Evolutionary conservation across 306 rosid genomes (phyloP).

Genomic region (Cucurbita pepo): DNA sequence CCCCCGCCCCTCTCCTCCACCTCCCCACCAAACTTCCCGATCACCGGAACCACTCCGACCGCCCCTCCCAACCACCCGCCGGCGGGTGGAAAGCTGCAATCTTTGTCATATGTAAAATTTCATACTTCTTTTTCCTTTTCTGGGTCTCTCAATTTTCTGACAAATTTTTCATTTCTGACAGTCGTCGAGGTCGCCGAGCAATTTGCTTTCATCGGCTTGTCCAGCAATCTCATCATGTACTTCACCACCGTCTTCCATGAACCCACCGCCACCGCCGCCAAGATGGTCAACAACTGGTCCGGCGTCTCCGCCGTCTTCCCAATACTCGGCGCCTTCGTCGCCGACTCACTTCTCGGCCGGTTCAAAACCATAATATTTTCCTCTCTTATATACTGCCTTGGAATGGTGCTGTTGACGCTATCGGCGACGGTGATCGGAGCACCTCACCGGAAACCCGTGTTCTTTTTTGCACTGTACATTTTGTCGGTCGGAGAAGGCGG

Average conservation of each 20-base stretch:
- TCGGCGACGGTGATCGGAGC: constrained; percentile 27
- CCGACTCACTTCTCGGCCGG: constrained; percentile 39
- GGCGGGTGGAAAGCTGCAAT: constrained; percentile 55
- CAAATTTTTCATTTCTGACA: not conserved
- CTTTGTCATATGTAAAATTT: constrained; percentile 30
- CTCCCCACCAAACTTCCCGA: not conserved
- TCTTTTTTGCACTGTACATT: constrained; percentile 38
- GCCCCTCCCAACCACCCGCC: not conserved
- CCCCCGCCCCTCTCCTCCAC: not conserved
- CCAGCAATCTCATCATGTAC: constrained; percentile 29
- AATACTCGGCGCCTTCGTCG: constrained; percentile 27
- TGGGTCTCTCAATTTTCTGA: not conserved
- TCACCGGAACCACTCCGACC: not conserved
- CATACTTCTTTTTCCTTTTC: not conserved
- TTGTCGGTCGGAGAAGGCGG: constrained; percentile 62
- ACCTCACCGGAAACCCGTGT: constrained; percentile 7
- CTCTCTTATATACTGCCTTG: constrained; percentile 6
- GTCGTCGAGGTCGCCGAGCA: constrained; percentile 45
- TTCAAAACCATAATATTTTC: constrained; percentile 30
- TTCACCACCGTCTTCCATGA: constrained; percentile 16
- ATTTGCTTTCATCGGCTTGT: constrained; percentile 24
- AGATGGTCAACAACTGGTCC: constrained; percentile 33
- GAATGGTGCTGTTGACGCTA: constrained; percentile 34
- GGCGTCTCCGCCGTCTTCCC: constrained; percentile 36
- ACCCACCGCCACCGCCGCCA: constrained; percentile 16